A percentile compares a stretch with the other conserved stretches of the same genome.
These are phyloP conservation scores for Cystobasidium tubakii DNA, from an alignment of 768 basidiomycete genomes.

Conservation along the genomic window DNA sequence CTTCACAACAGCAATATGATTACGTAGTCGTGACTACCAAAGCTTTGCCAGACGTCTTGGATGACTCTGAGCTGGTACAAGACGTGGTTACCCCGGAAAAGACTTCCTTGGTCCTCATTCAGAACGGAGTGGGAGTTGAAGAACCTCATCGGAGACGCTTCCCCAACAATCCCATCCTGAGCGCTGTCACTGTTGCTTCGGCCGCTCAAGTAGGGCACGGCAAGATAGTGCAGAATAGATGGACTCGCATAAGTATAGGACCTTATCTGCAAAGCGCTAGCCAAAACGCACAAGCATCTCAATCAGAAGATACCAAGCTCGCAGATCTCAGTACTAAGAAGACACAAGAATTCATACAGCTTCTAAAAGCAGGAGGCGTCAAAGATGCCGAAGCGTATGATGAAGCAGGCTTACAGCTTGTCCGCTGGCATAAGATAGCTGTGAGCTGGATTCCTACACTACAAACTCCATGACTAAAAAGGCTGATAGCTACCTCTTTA, in stretches of 20 bases:
- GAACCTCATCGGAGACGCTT: constrained; percentile 46
- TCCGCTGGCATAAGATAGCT: constrained; percentile 49
- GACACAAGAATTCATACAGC: constrained; percentile 39
- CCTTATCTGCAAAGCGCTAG: constrained; percentile 40
- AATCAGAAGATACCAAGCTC: constrained; percentile 21
- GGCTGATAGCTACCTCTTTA: neutral
- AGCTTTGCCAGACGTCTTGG: constrained; percentile 46
- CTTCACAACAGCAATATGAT: constrained; percentile 42
- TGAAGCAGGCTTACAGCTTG: constrained; percentile 45
- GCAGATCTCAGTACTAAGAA: constrained; percentile 10
- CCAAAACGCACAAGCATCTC: neutral
- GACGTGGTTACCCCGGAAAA: constrained; percentile 32
- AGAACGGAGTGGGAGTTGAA: constrained; percentile 49
- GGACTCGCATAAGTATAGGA: constrained; percentile 48
- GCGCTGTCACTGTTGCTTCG: constrained; percentile 47
- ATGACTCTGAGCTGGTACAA: constrained; percentile 43
- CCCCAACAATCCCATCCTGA: constrained; percentile 43
- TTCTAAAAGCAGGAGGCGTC: constrained; percentile 46
- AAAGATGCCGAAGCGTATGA: constrained; percentile 46
- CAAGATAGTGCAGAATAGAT: constrained; percentile 47
- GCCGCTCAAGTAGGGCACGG: constrained; percentile 47
- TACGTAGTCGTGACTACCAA: constrained; percentile 49
- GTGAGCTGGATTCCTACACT: neutral
- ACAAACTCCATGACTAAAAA: neutral
- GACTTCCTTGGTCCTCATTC: constrained; percentile 46